Evolutionary conservation across 1,139 yeast genomes (phyloP).

Genomic region (Taphrina populina): DNA sequence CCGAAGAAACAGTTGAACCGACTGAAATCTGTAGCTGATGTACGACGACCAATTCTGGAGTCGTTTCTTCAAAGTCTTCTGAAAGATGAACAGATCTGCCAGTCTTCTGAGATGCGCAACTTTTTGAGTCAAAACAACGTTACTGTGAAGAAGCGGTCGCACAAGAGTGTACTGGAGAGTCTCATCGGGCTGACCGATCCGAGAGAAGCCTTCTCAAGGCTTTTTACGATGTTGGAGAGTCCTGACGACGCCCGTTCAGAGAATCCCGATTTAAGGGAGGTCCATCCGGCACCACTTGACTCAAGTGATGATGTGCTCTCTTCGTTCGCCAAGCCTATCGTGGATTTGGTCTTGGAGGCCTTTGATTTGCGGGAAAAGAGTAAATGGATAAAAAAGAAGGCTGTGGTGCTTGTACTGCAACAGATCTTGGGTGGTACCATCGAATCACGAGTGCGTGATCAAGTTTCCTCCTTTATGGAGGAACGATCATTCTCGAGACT

Average conservation of each 20-base stretch:
- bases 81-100: constrained; percentile 66
- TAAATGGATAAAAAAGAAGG: constrained; percentile 79
- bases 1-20: constrained; percentile 56
- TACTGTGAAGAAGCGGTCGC: constrained; percentile 64
- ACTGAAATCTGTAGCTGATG: constrained; percentile 57
- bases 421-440: constrained; percentile 86
- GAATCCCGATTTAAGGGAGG: constrained; percentile 47
- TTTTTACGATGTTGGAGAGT: constrained; percentile 53
- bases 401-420: constrained; percentile 74
- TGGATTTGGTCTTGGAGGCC: constrained; percentile 68
- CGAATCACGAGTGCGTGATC: constrained; percentile 47
- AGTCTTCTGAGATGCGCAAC: constrained; percentile 66
- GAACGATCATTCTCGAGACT: neutral
- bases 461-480: neutral
- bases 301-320: constrained; percentile 40
- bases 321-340: constrained; percentile 76
- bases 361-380: constrained; percentile 67
- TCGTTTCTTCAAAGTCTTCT: constrained; percentile 61
- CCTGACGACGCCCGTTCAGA: constrained; percentile 5
- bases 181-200: constrained; percentile 37
- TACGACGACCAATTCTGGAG: constrained; percentile 62
- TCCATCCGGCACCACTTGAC: constrained; percentile 11
- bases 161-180: constrained; percentile 62
- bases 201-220: constrained; percentile 60
- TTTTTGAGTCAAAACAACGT: constrained; percentile 51